phyloP scores from a whole-genome alignment of 805 yeast genomes.

The Monosporozyma unispora region DNA sequence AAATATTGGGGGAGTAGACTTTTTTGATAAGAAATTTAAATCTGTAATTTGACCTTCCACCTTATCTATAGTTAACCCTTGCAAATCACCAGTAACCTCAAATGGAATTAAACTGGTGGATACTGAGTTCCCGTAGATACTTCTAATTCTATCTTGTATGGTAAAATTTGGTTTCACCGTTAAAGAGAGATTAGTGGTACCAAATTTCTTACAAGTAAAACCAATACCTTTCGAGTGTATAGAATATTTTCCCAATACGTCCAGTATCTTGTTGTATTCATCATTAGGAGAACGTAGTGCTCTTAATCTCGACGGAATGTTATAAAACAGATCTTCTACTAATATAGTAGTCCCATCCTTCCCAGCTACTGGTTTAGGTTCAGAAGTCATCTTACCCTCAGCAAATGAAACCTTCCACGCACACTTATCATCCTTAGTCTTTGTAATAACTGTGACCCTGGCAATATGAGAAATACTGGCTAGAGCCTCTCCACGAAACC shows the following conservation, averaged over 20 bases:
- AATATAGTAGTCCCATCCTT: slow-evolving; percentile 74
- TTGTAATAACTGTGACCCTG: slow-evolving; percentile 71
- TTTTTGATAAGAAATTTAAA: slow-evolving; percentile 60
- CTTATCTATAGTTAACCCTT: slow-evolving; percentile 41
- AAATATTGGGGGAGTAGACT: slow-evolving; percentile 64
- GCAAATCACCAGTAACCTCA: slow-evolving; percentile 18
- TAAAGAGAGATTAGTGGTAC: slow-evolving; percentile 64
- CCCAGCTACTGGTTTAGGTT: slow-evolving; percentile 76
- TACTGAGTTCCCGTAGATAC: slow-evolving; percentile 59
- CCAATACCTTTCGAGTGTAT: slow-evolving; percentile 63
- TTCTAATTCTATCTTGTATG: slow-evolving; percentile 59
- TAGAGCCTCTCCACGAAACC: slow-evolving; percentile 94
- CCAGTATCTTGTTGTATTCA: slow-evolving; percentile 69
- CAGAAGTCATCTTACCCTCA: slow-evolving; percentile 51
- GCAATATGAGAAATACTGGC: slow-evolving; percentile 91
- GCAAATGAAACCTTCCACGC: slow-evolving; percentile 66
- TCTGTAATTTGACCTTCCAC: slow-evolving; percentile 59
- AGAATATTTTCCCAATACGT: slow-evolving; percentile 76
- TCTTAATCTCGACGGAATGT: slow-evolving; percentile 68
- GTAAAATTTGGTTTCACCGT: slow-evolving; percentile 43
- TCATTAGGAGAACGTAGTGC: slow-evolving; percentile 60
- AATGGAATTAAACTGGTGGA: slow-evolving; percentile 56
- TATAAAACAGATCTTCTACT: slow-evolving; percentile 86
- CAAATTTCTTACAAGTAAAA: slow-evolving; percentile 69
- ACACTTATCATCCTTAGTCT: slow-evolving; percentile 46